A percentile compares a stretch with the other conserved stretches of the same genome.
Conservation (phyloP, 2,329 filamentous ascomycete genomes). For the Colletotrichum gloeosporioides region DNA sequence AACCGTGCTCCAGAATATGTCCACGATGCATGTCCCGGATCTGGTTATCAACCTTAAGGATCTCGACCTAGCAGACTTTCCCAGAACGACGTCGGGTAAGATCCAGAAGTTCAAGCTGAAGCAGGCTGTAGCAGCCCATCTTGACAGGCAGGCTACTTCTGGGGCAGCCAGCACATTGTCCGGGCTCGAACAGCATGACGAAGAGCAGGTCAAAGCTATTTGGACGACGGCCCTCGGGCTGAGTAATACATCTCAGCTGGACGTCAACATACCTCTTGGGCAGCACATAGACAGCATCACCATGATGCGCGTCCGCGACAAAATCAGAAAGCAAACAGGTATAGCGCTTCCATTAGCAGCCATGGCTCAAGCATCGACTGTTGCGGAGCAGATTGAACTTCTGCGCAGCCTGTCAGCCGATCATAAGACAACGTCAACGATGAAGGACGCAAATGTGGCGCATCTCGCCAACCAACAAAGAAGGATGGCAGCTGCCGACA, state of each 20-base stretch:
- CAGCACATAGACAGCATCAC: neutral
- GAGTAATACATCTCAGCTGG: neutral
- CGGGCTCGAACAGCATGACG: neutral
- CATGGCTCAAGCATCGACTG: neutral
- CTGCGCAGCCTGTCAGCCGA: neutral
- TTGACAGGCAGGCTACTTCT: neutral
- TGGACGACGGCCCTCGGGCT: neutral
- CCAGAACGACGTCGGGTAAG: neutral
- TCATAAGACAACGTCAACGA: neutral
- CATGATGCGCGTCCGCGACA: neutral
- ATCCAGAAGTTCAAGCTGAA: neutral
- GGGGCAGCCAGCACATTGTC: neutral
- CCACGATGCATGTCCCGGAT: neutral
- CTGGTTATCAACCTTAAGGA: neutral
- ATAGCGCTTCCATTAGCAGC: neutral
- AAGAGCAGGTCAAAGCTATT: neutral
- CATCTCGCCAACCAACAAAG: neutral
- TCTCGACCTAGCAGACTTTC: neutral
- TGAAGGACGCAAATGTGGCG: neutral
- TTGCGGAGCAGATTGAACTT: neutral
- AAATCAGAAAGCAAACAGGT: neutral
- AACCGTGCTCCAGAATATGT: neutral
- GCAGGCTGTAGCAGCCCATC: neutral
- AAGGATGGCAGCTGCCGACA: neutral
- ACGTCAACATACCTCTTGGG: neutral